Evolutionary conservation across 2,329 filamentous ascomycete species (phyloP).

Genomic region (Colletotrichum simmondsii): DNA sequence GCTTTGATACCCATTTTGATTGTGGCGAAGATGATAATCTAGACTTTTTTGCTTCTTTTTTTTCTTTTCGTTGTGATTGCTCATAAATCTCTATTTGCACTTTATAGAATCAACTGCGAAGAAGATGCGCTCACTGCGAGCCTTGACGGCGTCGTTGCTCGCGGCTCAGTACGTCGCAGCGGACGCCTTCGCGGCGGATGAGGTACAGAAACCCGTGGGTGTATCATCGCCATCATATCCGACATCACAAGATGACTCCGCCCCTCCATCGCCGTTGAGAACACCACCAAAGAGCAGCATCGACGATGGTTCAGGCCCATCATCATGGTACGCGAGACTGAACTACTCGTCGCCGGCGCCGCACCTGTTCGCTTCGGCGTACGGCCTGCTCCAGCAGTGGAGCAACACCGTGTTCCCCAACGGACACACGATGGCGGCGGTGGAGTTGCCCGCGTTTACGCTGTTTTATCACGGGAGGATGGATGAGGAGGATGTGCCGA

Average conservation of each 20-base stretch:
- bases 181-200: not conserved
- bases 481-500: slow-evolving; percentile 52
- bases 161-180: not conserved
- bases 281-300: no score
- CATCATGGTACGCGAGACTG: slow-evolving; percentile 35
- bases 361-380: slow-evolving; percentile 59
- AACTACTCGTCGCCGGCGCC: slow-evolving; percentile 60
- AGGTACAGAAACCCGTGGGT: slow-evolving; percentile 16
- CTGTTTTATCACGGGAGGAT: slow-evolving; percentile 60
- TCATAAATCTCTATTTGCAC: no score
- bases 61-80: not conserved
- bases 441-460: slow-evolving; percentile 57
- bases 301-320: no score
- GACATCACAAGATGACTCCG: not conserved
- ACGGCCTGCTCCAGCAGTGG: slow-evolving; percentile 60
- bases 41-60: no score
- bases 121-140: not conserved
- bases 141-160: not conserved
- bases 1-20: not conserved
- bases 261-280: not conserved
- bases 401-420: slow-evolving; percentile 62
- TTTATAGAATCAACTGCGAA: no score
- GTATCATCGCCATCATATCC: not conserved
- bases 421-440: slow-evolving; percentile 58
- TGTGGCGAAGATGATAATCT: slow-evolving; percentile 4